Percentiles rank a stretch among this genome's conserved stretches.
Evolutionary conservation across 108 stramenopile species (phyloP).

Genomic region (Skeletonema marinoi): DNA sequence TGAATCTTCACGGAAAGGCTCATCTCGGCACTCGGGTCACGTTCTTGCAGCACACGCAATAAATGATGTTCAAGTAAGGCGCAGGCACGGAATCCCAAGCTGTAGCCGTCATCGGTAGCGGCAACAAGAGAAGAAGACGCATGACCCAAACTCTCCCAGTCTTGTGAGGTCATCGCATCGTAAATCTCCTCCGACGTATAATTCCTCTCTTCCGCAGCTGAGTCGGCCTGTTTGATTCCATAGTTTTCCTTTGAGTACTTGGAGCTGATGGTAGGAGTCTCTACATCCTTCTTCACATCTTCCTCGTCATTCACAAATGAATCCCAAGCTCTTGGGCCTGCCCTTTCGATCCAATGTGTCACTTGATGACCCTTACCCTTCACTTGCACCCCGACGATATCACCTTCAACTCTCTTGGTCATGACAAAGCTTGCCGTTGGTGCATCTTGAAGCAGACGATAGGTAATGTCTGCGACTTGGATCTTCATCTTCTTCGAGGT

Average conservation of each 20-base stretch:
- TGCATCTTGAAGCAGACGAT: conserved; percentile 41
- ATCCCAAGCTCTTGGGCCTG: conserved; percentile 5
- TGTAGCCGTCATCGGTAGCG: neutral
- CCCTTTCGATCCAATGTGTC: conserved; percentile 30
- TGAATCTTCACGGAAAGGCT: conserved; percentile 10
- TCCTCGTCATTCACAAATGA: neutral
- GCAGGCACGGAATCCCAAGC: neutral
- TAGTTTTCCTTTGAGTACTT: neutral
- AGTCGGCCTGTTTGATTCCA: neutral
- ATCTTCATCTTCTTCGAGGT: conserved; percentile 40
- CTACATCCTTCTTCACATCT: neutral
- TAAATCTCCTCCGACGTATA: conserved; percentile 10
- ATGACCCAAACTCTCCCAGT: conserved; percentile 6
- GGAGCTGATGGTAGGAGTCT: neutral
- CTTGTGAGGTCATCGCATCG: neutral
- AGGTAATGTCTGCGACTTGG: conserved; percentile 36
- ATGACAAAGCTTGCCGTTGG: conserved; percentile 24
- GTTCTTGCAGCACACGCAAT: neutral
- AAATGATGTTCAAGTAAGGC: neutral
- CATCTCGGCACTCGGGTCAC: neutral
- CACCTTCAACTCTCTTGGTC: conserved; percentile 29
- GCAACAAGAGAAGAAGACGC: neutral
- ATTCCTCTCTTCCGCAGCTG: neutral
- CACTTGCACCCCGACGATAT: conserved; percentile 23
- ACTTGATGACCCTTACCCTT: conserved; percentile 46